Base-by-base conservation (phyloP, 73 alveolate genomes). In the Breviolum minutum region DNA sequence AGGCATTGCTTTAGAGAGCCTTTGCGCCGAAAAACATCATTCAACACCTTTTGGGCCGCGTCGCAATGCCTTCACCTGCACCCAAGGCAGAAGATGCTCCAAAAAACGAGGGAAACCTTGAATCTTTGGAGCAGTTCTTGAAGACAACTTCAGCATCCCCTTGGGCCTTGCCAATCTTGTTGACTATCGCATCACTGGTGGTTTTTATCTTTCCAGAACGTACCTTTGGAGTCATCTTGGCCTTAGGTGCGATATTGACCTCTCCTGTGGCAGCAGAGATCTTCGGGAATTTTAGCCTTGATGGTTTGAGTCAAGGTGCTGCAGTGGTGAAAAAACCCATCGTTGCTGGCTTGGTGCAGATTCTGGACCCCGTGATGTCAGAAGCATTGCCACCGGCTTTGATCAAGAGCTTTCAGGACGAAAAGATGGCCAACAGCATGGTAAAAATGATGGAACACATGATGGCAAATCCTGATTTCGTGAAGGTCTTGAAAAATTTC, bases 351-450 rank as follows among this genome's bases (percentile, higher is more conserved):
- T 10, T 32, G 63, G 63, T 32, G 63, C 66, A 79, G 66, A 79
- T 79, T 66, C 7, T 79, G n/a, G 87, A 79, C 6, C 87, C 87
- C 16, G 87, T 32, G 87, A 79, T 79, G 87, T 79, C 66, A 1
- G 87, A 79, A 32, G n/a, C 30, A 0, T 32, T 79, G 27, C 87
- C 87, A 0, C 87, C 87, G 0, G 87, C 87, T 20, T 32, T 79
- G 87, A 79, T 79, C 87, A 79, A 79, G 66, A 79, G 66, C 66
- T 79, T 79, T 27, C 29, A 29, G 87, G 87, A 79, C 48, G 87
- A 79, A 32, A 32, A 27, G 30, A 79, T 79, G 87, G 87, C 87
- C 0, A 10, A 22, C 29, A 79, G 87, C 87, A 79, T 79, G 87
- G 87, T 79, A 64, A 10, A 30, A 13, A 79, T 79, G 87, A 79